A percentile compares a stretch with the other conserved stretches of the same genome.
phyloP scores from a whole-genome alignment of 108 stramenopile genomes.

The Discostella stelligeroides region DNA sequence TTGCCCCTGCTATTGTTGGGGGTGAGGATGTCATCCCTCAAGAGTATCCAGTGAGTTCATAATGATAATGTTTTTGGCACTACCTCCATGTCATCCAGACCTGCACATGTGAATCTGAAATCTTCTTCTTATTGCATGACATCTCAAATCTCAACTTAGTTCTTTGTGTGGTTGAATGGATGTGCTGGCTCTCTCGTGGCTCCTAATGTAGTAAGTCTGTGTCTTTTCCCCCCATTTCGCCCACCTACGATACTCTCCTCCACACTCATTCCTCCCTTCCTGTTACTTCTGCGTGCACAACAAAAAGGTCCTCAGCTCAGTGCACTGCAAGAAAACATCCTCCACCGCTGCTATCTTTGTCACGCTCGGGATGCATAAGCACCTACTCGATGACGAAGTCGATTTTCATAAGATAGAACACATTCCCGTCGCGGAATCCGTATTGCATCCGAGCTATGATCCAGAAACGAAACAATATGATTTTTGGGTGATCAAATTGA shows the following conservation, averaged over 20 bases:
- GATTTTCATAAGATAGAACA: not conserved
- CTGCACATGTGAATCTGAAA: no score
- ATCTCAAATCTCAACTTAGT: not conserved
- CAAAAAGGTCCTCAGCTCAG: slow-evolving; percentile 3
- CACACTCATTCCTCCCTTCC: no score
- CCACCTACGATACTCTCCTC: no score
- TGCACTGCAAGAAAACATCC: not conserved
- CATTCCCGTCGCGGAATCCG: not conserved
- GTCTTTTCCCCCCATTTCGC: no score
- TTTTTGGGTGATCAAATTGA: not conserved
- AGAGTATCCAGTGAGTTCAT: not conserved
- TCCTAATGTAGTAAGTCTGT: not conserved
- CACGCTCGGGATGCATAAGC: slow-evolving; percentile 1
- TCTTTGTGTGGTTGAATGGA: not conserved
- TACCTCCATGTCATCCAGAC: not conserved
- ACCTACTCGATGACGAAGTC: not conserved
- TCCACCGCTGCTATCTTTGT: slow-evolving; percentile 1
- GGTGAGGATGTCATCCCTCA: not conserved
- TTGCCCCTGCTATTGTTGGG: not conserved
- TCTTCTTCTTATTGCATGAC: not conserved
- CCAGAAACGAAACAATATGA: not conserved
- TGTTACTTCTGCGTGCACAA: no score
- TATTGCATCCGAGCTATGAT: not conserved
- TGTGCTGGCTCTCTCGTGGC: not conserved
- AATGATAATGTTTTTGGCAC: not conserved